Percentiles rank a stretch among this genome's conserved stretches.
Evolutionary conservation across 495 filamentous ascomycete genomes (phyloP).

Genomic region (Daldinia concentrica): DNA sequence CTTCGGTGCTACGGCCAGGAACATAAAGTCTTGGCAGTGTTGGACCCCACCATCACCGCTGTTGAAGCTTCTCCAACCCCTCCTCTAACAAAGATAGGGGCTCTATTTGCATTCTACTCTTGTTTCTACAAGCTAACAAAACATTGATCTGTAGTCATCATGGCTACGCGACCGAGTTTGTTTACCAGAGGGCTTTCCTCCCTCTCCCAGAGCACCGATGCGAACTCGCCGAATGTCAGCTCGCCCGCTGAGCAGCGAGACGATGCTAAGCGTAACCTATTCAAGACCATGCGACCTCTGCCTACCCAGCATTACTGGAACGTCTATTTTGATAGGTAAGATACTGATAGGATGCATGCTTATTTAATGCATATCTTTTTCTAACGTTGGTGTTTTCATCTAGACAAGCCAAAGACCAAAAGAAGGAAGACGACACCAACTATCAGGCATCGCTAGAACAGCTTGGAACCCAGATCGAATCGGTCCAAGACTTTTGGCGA

Average conservation of each 20-base stretch:
- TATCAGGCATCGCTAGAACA: constrained; percentile 74
- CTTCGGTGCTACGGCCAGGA: constrained; percentile 27
- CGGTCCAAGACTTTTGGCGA: constrained; percentile 85
- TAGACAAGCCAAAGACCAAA: constrained; percentile 55
- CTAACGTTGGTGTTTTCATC: constrained; percentile 23
- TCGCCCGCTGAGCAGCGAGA: constrained; percentile 66
- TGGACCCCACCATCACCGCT: constrained; percentile 30
- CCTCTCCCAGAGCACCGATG: constrained; percentile 59
- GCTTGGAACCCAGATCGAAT: constrained; percentile 73
- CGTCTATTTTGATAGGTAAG: constrained; percentile 66
- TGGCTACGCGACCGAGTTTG: constrained; percentile 61
- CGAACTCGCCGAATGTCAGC: constrained; percentile 59
- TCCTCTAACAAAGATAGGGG: constrained; percentile 3
- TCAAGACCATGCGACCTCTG: constrained; percentile 66
- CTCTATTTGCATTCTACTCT: constrained; percentile 3
- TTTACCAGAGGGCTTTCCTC: constrained; percentile 64
- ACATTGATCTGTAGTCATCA: constrained; percentile 34
- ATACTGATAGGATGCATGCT: neutral
- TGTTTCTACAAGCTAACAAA: constrained; percentile 1
- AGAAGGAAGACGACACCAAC: constrained; percentile 50
- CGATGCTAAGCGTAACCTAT: constrained; percentile 67
- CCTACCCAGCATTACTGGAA: constrained; percentile 70
- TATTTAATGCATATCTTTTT: neutral
- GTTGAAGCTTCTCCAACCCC: constrained; percentile 17
- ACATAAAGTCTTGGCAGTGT: constrained; percentile 36